Base-by-base conservation (phyloP, 1,139 yeast genomes). In the Saccharomyces uvarum region DNA sequence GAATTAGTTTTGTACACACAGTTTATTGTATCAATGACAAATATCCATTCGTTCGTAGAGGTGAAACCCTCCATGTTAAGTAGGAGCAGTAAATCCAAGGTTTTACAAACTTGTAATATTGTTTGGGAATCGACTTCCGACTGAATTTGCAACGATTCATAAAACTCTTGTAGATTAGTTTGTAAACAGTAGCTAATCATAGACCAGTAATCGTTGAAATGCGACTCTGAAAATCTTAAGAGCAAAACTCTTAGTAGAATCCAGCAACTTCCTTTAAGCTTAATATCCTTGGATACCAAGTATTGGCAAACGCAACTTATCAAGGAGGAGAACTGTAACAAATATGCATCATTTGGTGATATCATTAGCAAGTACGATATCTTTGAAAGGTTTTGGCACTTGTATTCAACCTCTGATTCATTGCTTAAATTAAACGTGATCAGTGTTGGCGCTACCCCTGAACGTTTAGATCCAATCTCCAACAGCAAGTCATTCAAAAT, bases 31-130 rank as follows among this genome's bases (percentile, higher is more conserved):
- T 86, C 88, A 33, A 85, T 78, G 13, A 91, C 79, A 68, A 89
- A 93, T 1, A 91, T 74, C 98, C 98, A 93, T 63, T 88, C 93
- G 61, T 81, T 73, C 3, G 70, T 77, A 61, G 86, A 70, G 63
- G 84, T 85, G 70, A 93, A 91, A 53, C 89, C 96, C 65, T 90
- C 97, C 53, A 77, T 77, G 46, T 83, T 80, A 53, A 89, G 64
- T 8, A 86, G 74, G 26, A 91, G 69, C 27, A 90, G 68, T 47
- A 86, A 78, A 67, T 93, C 99, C 50, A 93, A 73, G 24, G 93
- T 74, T 68, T 90, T 91, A 64, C 90, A 85, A 0, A 85, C 86
- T 54, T 80, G 79, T 42, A 86, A 72, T 1, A 80, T 63, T 32
- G 78, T 66, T 31, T 69, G 67, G n/a, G 77, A 64, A 48, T 80